Percentiles rank a stretch among this genome's conserved stretches.
Conservation (phyloP, 2,329 filamentous ascomycete species). For the Ilyonectria robusta region DNA sequence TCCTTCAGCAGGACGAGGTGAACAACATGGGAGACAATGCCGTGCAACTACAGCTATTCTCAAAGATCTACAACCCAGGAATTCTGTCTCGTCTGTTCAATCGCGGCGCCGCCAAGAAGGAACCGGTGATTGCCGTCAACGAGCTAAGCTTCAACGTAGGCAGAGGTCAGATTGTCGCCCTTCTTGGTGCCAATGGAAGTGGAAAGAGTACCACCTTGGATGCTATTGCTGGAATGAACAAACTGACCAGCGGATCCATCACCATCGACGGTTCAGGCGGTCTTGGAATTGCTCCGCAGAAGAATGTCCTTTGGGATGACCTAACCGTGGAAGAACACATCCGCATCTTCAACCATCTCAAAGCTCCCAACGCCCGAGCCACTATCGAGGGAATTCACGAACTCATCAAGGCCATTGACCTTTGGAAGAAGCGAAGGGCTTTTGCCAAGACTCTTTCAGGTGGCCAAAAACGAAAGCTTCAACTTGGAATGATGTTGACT, state of each 20-base stretch:
- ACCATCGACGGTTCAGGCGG: constrained; percentile 83
- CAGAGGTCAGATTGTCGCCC: constrained; percentile 86
- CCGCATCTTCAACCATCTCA: constrained; percentile 85
- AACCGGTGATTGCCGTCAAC: constrained; percentile 84
- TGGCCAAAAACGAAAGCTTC: constrained; percentile 92
- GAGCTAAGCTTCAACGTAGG: constrained; percentile 78
- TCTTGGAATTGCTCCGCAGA: constrained; percentile 90
- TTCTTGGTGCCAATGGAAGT: constrained; percentile 90
- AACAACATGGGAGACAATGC: constrained; percentile 60
- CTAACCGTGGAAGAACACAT: constrained; percentile 90
- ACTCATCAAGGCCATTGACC: constrained; percentile 80
- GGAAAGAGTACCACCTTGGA: constrained; percentile 94
- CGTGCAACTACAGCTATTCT: constrained; percentile 80
- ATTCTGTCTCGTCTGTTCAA: constrained; percentile 69
- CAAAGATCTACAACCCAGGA: constrained; percentile 82
- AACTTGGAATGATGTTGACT: constrained; percentile 95
- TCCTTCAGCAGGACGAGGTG: constrained; percentile 52
- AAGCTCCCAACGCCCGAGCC: constrained; percentile 72
- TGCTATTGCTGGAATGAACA: constrained; percentile 86
- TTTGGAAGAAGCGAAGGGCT: constrained; percentile 80
- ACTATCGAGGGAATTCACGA: constrained; percentile 71
- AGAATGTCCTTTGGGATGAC: constrained; percentile 94
- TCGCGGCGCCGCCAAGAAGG: constrained; percentile 58
- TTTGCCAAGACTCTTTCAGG: constrained; percentile 85
- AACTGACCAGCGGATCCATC: constrained; percentile 82